Conservation (phyloP, 768 basidiomycete genomes). For the Leccinum olivaceopallidum region DNA sequence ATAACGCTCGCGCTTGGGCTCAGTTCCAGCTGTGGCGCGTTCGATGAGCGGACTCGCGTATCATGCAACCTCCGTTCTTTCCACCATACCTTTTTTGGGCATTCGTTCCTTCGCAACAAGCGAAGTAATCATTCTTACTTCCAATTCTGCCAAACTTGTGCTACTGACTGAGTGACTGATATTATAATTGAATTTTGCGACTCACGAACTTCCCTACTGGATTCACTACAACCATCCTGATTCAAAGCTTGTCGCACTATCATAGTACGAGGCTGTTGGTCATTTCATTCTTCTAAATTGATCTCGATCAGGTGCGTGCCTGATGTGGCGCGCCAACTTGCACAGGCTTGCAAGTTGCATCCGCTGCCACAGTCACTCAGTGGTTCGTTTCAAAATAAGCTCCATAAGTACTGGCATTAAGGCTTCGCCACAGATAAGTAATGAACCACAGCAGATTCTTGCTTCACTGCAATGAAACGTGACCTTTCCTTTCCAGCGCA, state of each 20-base stretch:
- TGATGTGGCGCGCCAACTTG: conserved; percentile 9
- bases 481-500: neutral
- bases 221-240: neutral
- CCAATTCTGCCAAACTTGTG: neutral
- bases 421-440: conserved; percentile 16
- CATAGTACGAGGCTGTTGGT: neutral
- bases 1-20: neutral
- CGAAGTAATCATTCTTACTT: neutral
- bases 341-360: neutral
- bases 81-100: conserved; percentile 6
- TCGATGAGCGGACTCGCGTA: neutral
- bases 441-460: neutral
- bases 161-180: neutral
- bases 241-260: conserved; percentile 1
- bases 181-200: neutral
- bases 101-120: neutral
- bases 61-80: neutral
- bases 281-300: conserved; percentile 7
- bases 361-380: neutral
- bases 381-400: conserved; percentile 21
- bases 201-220: neutral
- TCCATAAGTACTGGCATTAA: neutral
- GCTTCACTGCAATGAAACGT: conserved; percentile 6
- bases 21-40: neutral
- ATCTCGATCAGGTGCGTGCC: conserved; percentile 7